Evolutionary conservation across 2,329 filamentous ascomycete species (phyloP), one percentile per base, ranked within the genome.

Genomic region (Capronia coronata): DNA sequence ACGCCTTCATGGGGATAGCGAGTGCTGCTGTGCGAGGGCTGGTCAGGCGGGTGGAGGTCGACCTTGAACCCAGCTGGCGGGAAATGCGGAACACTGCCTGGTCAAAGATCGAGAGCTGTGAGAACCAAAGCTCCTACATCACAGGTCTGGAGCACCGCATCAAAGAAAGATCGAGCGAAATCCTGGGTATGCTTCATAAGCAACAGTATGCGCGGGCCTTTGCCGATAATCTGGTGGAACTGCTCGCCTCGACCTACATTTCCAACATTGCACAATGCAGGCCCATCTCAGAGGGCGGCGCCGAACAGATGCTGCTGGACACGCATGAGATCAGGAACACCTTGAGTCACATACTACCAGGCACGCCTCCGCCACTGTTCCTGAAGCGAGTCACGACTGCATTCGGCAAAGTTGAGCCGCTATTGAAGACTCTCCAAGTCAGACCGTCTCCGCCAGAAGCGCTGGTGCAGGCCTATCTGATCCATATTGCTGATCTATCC

Each of bases 41-140:
- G 39, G 90, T 97, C 3, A 83, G 86, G 53, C 84, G 83, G 62
- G 86, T 95, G 3, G 90, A 95, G 64, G 67, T 83, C 1, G 84
- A 85, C 45, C 85, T 89, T 60, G 91, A 97, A 57, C 80, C 85
- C 0, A 83, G 84, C 13, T 98, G 91, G 93, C 81, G 90, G 49
- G 93, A 97, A 71, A 98, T 98, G 93, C 85, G 84, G 56, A 95
- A 96, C 64, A 94, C 86, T 0, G 86, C 90, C 42, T 98, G 93
- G 93, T 86, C 84, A 66, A 89, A 86, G 57, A 86, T 98, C 75
- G 93, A 97, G 60, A 86, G 79, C 52, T 93, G 95, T 2, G 87
- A 87, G 38, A 93, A 98, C 65, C 89, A 96, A 64, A 96, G 89
- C 68, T 83, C 86, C 0, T 98, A 96, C 61, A 87, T 97, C 21